phyloP scores from a whole-genome alignment of 495 filamentous ascomycete genomes.

The Friedmanniomyces endolithicus region DNA sequence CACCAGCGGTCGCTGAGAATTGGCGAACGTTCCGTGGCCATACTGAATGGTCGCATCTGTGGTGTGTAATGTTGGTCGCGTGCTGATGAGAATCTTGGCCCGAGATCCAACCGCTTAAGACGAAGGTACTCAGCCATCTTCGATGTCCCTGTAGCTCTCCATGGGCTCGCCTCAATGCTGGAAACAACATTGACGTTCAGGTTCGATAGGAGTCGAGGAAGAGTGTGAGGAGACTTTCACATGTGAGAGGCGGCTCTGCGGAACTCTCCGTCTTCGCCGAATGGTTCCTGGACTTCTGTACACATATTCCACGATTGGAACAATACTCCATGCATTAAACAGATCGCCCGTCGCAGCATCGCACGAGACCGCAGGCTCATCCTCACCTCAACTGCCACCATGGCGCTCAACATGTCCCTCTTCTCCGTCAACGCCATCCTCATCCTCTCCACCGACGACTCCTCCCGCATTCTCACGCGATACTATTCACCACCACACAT shows the following conservation, averaged over 20 bases:
- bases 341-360: conserved; percentile 4
- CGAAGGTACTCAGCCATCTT: conserved; percentile 10
- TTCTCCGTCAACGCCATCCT: conserved; percentile 89
- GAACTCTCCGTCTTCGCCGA: background rate
- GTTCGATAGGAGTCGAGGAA: background rate
- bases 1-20: background rate
- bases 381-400: conserved; percentile 18
- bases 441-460: conserved; percentile 77
- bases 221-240: conserved; percentile 1
- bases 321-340: background rate
- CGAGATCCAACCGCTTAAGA: background rate
- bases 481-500: conserved; percentile 83
- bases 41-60: background rate
- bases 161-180: conserved; percentile 8
- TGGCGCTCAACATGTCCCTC: conserved; percentile 59
- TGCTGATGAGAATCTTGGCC: too few relatives aligned
- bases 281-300: too few relatives aligned
- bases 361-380: background rate
- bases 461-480: conserved; percentile 82
- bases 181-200: conserved; percentile 2
- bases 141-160: conserved; percentile 9
- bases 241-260: conserved; percentile 4
- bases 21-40: background rate
- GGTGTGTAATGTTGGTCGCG: too few relatives aligned
- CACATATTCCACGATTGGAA: too few relatives aligned